phyloP scores from a whole-genome alignment of 2,329 filamentous ascomycete genomes.

The Colletotrichum ledebouriae region DNA sequence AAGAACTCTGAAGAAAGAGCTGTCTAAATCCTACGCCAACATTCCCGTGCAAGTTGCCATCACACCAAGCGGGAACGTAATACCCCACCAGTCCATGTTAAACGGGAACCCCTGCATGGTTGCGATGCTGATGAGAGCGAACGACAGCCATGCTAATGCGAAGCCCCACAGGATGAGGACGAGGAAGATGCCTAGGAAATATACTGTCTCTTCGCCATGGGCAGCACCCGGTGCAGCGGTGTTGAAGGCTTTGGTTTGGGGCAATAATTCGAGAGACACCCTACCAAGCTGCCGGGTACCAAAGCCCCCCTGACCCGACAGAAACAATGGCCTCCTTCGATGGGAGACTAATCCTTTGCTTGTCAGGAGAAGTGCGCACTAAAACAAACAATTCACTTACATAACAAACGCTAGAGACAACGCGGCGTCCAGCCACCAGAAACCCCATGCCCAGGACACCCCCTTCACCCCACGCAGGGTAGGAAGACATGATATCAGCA shows the following conservation, averaged over 20 bases:
- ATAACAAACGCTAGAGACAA: constrained; percentile 69
- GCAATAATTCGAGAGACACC: constrained; percentile 59
- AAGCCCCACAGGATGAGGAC: constrained; percentile 61
- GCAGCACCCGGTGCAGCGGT: constrained; percentile 54
- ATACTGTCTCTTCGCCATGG: constrained; percentile 66
- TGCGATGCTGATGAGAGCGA: constrained; percentile 57
- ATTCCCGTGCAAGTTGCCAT: too few species aligned
- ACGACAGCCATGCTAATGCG: constrained; percentile 58
- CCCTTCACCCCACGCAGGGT: constrained; percentile 74
- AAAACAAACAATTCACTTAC: constrained; percentile 63
- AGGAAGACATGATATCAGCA: too few species aligned
- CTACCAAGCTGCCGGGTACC: constrained; percentile 66
- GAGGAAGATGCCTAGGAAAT: constrained; percentile 66
- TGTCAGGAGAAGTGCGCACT: too few species aligned
- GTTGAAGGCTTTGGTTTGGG: constrained; percentile 58
- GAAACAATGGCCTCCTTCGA: constrained; percentile 77
- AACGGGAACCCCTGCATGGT: constrained; percentile 57
- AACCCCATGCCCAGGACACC: constrained; percentile 63
- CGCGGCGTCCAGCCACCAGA: constrained; percentile 70
- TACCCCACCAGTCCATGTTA: constrained; percentile 64
- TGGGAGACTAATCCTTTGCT: constrained; percentile 62
- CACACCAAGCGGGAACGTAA: constrained; percentile 52
- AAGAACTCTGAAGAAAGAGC: too few species aligned
- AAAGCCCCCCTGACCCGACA: constrained; percentile 75
- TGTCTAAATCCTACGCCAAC: too few species aligned